Conservation (phyloP, 2,329 filamentous ascomycete genomes). For the Emydomyces testavorans region DNA sequence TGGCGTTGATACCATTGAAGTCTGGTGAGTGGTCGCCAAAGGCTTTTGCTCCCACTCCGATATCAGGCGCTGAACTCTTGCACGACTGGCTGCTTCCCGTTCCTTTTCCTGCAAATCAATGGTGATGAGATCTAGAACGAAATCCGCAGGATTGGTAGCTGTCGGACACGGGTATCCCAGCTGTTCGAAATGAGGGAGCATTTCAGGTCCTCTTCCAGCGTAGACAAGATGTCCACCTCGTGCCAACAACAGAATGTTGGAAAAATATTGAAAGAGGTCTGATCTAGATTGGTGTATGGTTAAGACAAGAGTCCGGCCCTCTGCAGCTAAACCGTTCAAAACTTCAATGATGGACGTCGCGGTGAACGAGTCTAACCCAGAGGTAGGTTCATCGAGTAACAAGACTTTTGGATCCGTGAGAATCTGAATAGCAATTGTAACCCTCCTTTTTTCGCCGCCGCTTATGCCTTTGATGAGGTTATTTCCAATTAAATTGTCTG, state of each 20-base stretch:
- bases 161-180: constrained; percentile 54
- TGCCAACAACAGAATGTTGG: constrained; percentile 58
- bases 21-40: constrained; percentile 18
- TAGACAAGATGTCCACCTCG: constrained; percentile 59
- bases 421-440: constrained; percentile 67
- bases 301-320: constrained; percentile 63
- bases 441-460: constrained; percentile 65
- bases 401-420: constrained; percentile 63
- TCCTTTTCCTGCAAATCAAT: constrained; percentile 58
- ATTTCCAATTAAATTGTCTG: constrained; percentile 60
- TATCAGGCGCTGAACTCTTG: constrained; percentile 51
- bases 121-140: constrained; percentile 64
- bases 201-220: constrained; percentile 49
- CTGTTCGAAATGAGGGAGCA: constrained; percentile 53
- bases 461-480: constrained; percentile 67
- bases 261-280: constrained; percentile 59
- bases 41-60: constrained; percentile 41
- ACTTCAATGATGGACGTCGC: constrained; percentile 67
- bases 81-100: constrained; percentile 51
- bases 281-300: constrained; percentile 69
- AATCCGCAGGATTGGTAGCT: constrained; percentile 66
- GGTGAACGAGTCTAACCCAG: constrained; percentile 65
- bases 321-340: constrained; percentile 55
- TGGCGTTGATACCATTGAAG: constrained; percentile 49
- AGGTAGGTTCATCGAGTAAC: constrained; percentile 65